Percentiles rank a stretch among this genome's conserved stretches.
These are phyloP conservation scores for Boletus sp. DNA, from an alignment of 768 basidiomycete species.

Conservation along the genomic window DNA sequence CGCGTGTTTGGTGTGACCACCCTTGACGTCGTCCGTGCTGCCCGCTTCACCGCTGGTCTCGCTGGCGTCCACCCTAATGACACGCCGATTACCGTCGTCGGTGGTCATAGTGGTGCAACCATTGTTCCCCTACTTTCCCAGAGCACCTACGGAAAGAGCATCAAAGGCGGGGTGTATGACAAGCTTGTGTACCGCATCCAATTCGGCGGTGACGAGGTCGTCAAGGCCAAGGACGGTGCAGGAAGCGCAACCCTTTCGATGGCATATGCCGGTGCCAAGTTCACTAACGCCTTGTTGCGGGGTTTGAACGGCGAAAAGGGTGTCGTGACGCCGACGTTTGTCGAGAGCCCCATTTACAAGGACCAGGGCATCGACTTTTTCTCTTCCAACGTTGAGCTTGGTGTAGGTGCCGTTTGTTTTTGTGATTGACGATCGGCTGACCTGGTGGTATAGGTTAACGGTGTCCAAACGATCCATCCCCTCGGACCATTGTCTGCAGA, in stretches of 20 bases:
- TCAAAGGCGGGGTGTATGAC: slow-evolving; percentile 70
- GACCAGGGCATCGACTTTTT: slow-evolving; percentile 91
- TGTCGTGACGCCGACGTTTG: slow-evolving; percentile 76
- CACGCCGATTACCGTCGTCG: slow-evolving; percentile 79
- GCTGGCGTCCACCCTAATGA: slow-evolving; percentile 61
- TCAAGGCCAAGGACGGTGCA: slow-evolving; percentile 93
- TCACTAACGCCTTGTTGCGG: slow-evolving; percentile 56
- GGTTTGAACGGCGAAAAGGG: slow-evolving; percentile 66
- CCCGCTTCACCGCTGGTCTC: slow-evolving; percentile 81
- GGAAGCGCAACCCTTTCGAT: slow-evolving; percentile 75
- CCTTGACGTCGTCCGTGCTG: slow-evolving; percentile 95
- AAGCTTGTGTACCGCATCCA: slow-evolving; percentile 92
- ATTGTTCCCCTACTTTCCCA: slow-evolving; percentile 97
- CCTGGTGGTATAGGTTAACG: slow-evolving; percentile 50
- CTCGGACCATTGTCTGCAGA: slow-evolving; percentile 74
- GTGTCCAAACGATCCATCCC: slow-evolving; percentile 90
- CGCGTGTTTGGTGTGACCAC: slow-evolving; percentile 96
- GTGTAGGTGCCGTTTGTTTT: slow-evolving; percentile 48
- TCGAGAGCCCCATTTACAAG: slow-evolving; percentile 83
- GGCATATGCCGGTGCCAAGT: slow-evolving; percentile 76
- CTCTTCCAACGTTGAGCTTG: slow-evolving; percentile 91
- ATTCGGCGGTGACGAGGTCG: slow-evolving; percentile 97
- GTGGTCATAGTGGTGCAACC: slow-evolving; percentile 96
- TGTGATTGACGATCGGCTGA: slow-evolving; percentile 4
- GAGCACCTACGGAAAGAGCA: slow-evolving; percentile 58